Evolutionary conservation across 2,329 filamentous ascomycete genomes (phyloP), one percentile per base, ranked within the genome.

Genomic region (Botrytis deweyae): DNA sequence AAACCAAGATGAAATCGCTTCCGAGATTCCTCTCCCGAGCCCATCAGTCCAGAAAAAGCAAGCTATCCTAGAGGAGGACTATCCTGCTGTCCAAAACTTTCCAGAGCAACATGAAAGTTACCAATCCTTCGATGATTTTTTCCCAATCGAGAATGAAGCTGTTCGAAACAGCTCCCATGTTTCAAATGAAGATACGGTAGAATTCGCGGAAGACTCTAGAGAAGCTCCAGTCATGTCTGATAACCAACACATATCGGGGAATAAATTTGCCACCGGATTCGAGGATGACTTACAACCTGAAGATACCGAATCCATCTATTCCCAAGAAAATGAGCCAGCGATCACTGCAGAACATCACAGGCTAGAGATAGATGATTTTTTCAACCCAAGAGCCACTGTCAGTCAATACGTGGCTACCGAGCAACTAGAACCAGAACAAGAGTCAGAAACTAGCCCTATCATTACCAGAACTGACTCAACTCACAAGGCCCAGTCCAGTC

Each of bases 191-290:
- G 1, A 58, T 16, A 1, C 22, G 12, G 4, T 29, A 42, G 36
- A 68, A 18, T 29, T 9, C 4, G 10, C 0, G 3, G 8, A 20
- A 33, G 1, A 18, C 22, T 58, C 18, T 3, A 29, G 8, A 55
- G 65, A 55, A 42, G 10, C 12, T 6, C 18, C 9, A 22, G 1
- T 22, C 4, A 1, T 33, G 6, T 7, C 46, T 42, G 18, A 22
- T 2, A 22, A 2, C 4, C 18, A 58, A 33, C 20, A 33, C 1
- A 16, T 25, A 0, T 5, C 18, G 3, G 38, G 33, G 40, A n/a
- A 42, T 2, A 16, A 33, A 3, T 9, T 33, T 6, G 16, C 25
- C 2, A 3, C 18, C 7, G 3, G n/a, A 3, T 2, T 22, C 22
- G 29, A 58, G 18, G 18, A 58, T 42, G n/a, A 58, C 9, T 25